Evolutionary conservation across 129 eudicot species (phyloP).

Genomic region (Artemisia tridentata): DNA sequence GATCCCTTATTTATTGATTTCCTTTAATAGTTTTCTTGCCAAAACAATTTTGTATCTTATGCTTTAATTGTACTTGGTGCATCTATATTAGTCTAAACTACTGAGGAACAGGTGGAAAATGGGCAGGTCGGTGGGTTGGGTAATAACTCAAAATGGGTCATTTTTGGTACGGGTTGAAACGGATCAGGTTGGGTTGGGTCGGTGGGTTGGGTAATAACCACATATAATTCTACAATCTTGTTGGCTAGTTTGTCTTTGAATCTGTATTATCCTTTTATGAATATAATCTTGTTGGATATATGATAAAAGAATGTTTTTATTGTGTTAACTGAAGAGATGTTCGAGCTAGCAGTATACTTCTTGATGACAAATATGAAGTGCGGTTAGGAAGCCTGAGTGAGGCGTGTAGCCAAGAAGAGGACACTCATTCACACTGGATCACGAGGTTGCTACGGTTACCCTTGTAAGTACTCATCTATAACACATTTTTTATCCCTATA

Average conservation of each 20-base stretch:
- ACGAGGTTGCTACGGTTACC: conserved; percentile 63
- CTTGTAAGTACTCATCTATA: conserved; percentile 46
- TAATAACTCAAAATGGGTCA: neutral
- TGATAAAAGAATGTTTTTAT: neutral
- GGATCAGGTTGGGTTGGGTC: no score
- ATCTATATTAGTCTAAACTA: neutral
- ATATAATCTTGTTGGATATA: neutral
- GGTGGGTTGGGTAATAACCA: neutral
- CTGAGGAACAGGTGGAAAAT: neutral
- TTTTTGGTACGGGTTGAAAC: neutral
- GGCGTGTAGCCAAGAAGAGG: conserved; percentile 65
- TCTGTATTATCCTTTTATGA: neutral
- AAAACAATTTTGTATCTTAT: neutral
- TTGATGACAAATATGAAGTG: conserved; percentile 92
- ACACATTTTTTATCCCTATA: neutral
- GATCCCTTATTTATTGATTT: neutral
- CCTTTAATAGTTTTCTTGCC: neutral
- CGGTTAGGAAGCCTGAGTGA: conserved; percentile 85
- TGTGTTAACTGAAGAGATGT: conserved; percentile 52
- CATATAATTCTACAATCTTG: no score
- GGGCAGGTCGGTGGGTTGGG: neutral
- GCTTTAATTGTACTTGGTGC: neutral
- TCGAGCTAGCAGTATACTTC: conserved; percentile 92
- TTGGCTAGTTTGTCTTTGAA: neutral
- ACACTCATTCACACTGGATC: conserved; percentile 57